Evolutionary conservation across 331 rosid species (phyloP).

Genomic region (Malus hybrid): DNA sequence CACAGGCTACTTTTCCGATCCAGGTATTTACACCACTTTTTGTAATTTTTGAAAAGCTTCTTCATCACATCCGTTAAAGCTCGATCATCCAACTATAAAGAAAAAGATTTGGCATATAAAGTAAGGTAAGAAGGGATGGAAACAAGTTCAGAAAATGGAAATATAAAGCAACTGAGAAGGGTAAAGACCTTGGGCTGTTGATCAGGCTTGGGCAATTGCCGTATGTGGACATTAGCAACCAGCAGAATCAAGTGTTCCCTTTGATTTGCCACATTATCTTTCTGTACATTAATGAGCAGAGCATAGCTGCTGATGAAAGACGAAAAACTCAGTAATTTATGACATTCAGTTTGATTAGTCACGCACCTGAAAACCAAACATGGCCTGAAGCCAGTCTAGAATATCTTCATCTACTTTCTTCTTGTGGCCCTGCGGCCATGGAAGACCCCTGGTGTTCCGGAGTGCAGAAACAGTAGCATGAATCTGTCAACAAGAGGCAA

Average conservation of each 20-base stretch:
- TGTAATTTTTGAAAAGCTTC: slow-evolving; percentile 86
- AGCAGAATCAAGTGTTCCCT: slow-evolving; percentile 94
- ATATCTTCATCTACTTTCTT: slow-evolving; percentile 67
- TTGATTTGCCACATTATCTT: slow-evolving; percentile 81
- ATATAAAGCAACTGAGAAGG: slow-evolving; percentile 12
- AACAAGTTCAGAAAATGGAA: slow-evolving; percentile 8
- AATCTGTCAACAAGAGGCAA: slow-evolving; percentile 41
- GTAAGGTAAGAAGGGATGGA: background rate
- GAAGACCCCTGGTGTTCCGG: slow-evolving; percentile 82
- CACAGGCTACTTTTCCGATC: slow-evolving; percentile 98
- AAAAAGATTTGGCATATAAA: background rate
- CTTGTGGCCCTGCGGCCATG: slow-evolving; percentile 52
- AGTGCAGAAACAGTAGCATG: slow-evolving; percentile 62
- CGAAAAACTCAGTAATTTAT: slow-evolving; percentile 9
- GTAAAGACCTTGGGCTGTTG: slow-evolving; percentile 61
- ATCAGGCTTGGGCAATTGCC: slow-evolving; percentile 58
- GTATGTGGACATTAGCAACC: slow-evolving; percentile 84
- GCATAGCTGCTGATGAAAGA: slow-evolving; percentile 8
- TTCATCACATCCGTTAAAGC: slow-evolving; percentile 82
- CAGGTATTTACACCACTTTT: slow-evolving; percentile 88
- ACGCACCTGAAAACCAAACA: slow-evolving; percentile 91
- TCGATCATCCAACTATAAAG: slow-evolving; percentile 68
- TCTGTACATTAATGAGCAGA: slow-evolving; percentile 41
- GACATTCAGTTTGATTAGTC: slow-evolving; percentile 14
- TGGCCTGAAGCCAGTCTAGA: slow-evolving; percentile 89